phyloP scores from a whole-genome alignment of 768 basidiomycete genomes.

The Auricularia sp. region DNA sequence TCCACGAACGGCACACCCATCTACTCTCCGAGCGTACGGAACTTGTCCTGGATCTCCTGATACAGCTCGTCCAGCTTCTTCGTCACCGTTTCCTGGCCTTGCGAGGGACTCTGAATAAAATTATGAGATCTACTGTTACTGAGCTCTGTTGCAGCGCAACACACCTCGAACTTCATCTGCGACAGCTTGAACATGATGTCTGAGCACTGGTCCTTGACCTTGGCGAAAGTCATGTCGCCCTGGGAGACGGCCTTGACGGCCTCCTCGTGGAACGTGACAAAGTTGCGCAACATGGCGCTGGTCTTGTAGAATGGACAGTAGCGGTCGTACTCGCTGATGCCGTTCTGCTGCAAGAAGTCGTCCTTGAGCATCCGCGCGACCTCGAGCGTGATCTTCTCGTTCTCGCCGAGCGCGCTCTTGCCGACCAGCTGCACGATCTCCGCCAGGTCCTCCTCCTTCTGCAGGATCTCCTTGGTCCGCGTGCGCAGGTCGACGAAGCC shows the following conservation, averaged over 20 bases:
- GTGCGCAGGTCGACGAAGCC: slow-evolving; percentile 93
- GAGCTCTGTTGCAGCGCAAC: slow-evolving; percentile 11
- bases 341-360: slow-evolving; percentile 95
- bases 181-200: slow-evolving; percentile 97
- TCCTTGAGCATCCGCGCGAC: slow-evolving; percentile 97
- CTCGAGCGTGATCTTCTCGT: slow-evolving; percentile 96
- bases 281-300: slow-evolving; percentile 87
- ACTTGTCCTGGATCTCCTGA: slow-evolving; percentile 84
- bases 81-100: slow-evolving; percentile 76
- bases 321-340: slow-evolving; percentile 95
- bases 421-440: slow-evolving; percentile 99
- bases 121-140: no score
- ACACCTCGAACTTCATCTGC: slow-evolving; percentile 97
- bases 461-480: slow-evolving; percentile 91
- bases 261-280: slow-evolving; percentile 88
- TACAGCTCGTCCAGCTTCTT: slow-evolving; percentile 73
- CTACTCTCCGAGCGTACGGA: slow-evolving; percentile 73
- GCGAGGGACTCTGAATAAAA: slow-evolving; percentile 64
- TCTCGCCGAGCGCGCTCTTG: slow-evolving; percentile 93
- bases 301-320: slow-evolving; percentile 99
- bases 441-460: slow-evolving; percentile 96
- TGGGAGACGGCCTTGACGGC: slow-evolving; percentile 77
- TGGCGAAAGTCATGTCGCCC: slow-evolving; percentile 72
- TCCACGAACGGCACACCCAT: background rate
- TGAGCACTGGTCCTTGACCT: slow-evolving; percentile 74